phyloP scores from a whole-genome alignment of 2,329 filamentous ascomycete species.

The Sporothrix schenckii region DNA sequence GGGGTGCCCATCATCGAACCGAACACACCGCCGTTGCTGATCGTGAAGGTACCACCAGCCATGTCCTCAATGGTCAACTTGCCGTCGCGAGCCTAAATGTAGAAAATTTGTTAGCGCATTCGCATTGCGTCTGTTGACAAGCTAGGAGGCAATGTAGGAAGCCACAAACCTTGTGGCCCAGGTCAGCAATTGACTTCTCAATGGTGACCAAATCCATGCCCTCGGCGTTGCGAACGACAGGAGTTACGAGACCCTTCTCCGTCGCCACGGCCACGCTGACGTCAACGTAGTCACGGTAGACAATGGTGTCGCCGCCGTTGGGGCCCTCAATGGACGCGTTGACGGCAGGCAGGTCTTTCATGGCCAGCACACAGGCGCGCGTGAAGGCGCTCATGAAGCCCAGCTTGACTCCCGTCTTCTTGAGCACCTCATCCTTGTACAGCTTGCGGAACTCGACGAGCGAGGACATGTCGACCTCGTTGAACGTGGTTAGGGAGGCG shows the following conservation, averaged over 20 bases:
- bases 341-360: slow-evolving; percentile 91
- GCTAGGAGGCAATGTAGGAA: not conserved
- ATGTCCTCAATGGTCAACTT: slow-evolving; percentile 99
- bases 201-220: slow-evolving; percentile 84
- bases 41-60: slow-evolving; percentile 97
- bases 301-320: slow-evolving; percentile 93
- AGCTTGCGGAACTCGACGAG: slow-evolving; percentile 96
- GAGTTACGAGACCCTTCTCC: slow-evolving; percentile 95
- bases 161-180: slow-evolving; percentile 83
- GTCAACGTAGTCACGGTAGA: slow-evolving; percentile 97
- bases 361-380: slow-evolving; percentile 83
- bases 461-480: slow-evolving; percentile 98
- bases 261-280: slow-evolving; percentile 97
- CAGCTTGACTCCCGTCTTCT: slow-evolving; percentile 95
- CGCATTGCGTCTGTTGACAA: not conserved
- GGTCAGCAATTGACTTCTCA: slow-evolving; percentile 87
- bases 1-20: slow-evolving; percentile 96
- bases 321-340: slow-evolving; percentile 97
- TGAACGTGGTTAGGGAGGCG: slow-evolving; percentile 95
- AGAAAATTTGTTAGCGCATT: slow-evolving; percentile 26
- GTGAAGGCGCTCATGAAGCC: slow-evolving; percentile 99
- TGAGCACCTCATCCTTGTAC: slow-evolving; percentile 95
- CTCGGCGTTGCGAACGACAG: slow-evolving; percentile 93
- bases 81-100: slow-evolving; percentile 76
- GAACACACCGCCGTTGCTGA: slow-evolving; percentile 96